These are phyloP conservation scores for Tricharina praecox DNA, from an alignment of 495 filamentous ascomycete species.

Conservation along the genomic window DNA sequence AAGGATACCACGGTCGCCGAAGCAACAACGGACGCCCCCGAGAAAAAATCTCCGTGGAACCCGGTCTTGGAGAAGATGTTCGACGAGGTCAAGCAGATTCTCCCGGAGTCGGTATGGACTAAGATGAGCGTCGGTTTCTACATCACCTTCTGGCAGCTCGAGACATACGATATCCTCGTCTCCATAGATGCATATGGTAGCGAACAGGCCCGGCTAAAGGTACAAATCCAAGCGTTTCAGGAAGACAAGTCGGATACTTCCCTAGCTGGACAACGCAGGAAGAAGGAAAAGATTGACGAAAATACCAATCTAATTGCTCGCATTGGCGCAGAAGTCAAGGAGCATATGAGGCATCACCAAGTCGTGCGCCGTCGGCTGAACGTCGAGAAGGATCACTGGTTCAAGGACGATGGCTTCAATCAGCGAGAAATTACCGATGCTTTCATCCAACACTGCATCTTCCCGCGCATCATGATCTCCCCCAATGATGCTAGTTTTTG, in stretches of 20 bases:
- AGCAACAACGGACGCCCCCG: conserved; percentile 19
- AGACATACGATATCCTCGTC: conserved; percentile 60
- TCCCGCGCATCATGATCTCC: conserved; percentile 71
- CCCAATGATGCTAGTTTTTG: conserved; percentile 72
- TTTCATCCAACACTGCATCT: conserved; percentile 74
- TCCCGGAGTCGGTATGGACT: conserved; percentile 49
- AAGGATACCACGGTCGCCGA: conserved; percentile 21
- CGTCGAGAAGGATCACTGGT: conserved; percentile 70
- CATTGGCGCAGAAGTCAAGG: conserved; percentile 52
- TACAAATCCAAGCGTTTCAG: conserved; percentile 42
- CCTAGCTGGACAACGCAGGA: conserved; percentile 42
- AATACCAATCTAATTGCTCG: conserved; percentile 42
- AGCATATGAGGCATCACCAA: conserved; percentile 45
- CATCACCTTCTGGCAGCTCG: conserved; percentile 82
- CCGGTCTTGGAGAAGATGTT: conserved; percentile 65
- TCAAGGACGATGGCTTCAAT: conserved; percentile 42
- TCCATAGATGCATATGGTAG: conserved; percentile 55
- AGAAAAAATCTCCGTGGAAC: conserved; percentile 39
- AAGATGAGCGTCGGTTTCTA: conserved; percentile 61
- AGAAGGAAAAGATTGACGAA: conserved; percentile 45
- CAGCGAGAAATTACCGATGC: conserved; percentile 51
- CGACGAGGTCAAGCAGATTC: conserved; percentile 40
- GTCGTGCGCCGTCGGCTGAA: conserved; percentile 46
- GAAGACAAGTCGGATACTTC: conserved; percentile 58
- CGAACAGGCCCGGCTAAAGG: conserved; percentile 47